A percentile compares a stretch with the other conserved stretches of the same genome.
These are phyloP conservation scores for Mortierella antarctica DNA, from an alignment of 192 early-diverging fungal species.

Conservation along the genomic window DNA sequence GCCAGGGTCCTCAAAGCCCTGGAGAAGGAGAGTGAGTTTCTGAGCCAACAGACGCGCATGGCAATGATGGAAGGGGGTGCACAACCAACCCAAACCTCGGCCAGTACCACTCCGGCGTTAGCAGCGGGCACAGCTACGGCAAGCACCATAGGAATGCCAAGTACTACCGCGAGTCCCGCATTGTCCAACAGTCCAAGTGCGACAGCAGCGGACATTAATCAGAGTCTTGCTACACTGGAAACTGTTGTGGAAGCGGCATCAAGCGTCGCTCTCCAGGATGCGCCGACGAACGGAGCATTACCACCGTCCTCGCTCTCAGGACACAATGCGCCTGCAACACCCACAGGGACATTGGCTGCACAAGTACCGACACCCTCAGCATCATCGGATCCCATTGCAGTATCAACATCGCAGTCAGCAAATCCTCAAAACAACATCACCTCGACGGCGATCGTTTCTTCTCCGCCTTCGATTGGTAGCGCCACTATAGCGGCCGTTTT, in stretches of 20 bases:
- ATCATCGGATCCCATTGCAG: not conserved
- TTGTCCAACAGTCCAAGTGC: not conserved
- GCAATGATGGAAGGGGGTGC: conserved; percentile 20
- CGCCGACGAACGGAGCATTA: not conserved
- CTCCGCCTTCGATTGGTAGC: conserved; percentile 23
- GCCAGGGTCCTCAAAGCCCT: conserved; percentile 82
- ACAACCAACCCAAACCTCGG: not conserved
- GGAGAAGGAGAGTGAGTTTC: conserved; percentile 69
- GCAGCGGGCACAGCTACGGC: not conserved
- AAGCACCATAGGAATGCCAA: not conserved
- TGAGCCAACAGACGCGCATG: conserved; percentile 30
- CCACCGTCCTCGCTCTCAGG: not conserved
- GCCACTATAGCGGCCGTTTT: conserved; percentile 18
- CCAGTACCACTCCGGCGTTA: not conserved
- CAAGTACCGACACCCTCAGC: not conserved
- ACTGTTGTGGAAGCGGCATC: not conserved
- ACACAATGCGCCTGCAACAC: not conserved
- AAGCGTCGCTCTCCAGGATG: too few relatives aligned
- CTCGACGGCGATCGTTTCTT: conserved; percentile 14
- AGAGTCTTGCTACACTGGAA: not conserved
- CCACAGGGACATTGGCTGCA: not conserved
- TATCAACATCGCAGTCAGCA: not conserved
- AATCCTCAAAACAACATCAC: not conserved
- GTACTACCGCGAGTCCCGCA: not conserved
- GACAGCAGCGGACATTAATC: not conserved